phyloP scores from a whole-genome alignment of 257 asterid species.

The Dorcoceras hygrometricum region DNA sequence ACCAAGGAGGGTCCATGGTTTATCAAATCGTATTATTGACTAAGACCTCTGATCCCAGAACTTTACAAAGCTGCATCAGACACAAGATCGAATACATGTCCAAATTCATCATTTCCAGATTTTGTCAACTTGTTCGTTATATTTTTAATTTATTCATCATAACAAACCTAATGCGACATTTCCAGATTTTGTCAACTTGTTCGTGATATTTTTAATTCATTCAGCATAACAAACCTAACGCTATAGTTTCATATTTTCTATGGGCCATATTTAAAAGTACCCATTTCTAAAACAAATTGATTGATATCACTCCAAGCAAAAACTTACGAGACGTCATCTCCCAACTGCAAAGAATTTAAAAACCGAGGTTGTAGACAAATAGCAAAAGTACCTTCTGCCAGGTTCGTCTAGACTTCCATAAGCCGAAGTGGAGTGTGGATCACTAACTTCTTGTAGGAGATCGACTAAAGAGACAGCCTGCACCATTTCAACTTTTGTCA shows the following conservation, averaged over 20 bases:
- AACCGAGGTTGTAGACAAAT: slow-evolving; percentile 10
- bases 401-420: slow-evolving; percentile 94
- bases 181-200: background rate
- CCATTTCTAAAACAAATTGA: background rate
- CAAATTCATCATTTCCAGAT: background rate
- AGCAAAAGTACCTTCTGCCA: slow-evolving; percentile 67
- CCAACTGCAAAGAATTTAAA: slow-evolving; percentile 6
- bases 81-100: slow-evolving; percentile 1
- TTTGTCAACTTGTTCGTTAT: background rate
- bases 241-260: background rate
- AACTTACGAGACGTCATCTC: slow-evolving; percentile 7
- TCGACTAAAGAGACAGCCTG: slow-evolving; percentile 68
- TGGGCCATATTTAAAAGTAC: slow-evolving; percentile 10
- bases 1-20: background rate
- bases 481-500: slow-evolving; percentile 62
- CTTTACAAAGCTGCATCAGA: background rate
- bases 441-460: slow-evolving; percentile 72
- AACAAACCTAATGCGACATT: background rate
- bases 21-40: slow-evolving; percentile 10
- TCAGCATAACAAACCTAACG: background rate
- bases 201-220: background rate
- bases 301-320: background rate
- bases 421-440: slow-evolving; percentile 58
- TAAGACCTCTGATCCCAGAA: slow-evolving; percentile 14
- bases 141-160: background rate